Percentiles rank a stretch among this genome's conserved stretches.
These are phyloP conservation scores for Dactylellina leptospora DNA, from an alignment of 2,329 filamentous ascomycete genomes.

Conservation along the genomic window DNA sequence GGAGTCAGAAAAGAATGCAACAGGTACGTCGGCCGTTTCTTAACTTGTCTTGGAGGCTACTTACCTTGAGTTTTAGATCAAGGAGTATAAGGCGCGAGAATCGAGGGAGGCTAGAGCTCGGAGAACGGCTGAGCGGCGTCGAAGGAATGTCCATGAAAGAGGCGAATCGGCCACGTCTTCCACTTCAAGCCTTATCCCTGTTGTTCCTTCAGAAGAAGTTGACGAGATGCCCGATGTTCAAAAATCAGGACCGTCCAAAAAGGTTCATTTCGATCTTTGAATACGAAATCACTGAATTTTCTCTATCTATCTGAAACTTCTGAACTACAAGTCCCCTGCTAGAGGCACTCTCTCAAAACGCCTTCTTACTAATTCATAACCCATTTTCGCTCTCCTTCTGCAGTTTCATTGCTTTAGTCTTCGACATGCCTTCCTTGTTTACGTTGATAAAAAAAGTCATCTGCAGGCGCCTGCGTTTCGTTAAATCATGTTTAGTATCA, in stretches of 20 bases:
- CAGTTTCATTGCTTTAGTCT: too few species aligned
- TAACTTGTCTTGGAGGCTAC: neutral
- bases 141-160: slow-evolving; percentile 54
- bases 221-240: slow-evolving; percentile 52
- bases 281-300: neutral
- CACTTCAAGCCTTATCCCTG: slow-evolving; percentile 20
- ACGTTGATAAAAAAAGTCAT: too few species aligned
- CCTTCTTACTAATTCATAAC: too few species aligned
- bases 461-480: too few species aligned
- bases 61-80: slow-evolving; percentile 44
- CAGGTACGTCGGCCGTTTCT: slow-evolving; percentile 52
- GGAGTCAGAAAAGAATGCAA: slow-evolving; percentile 56
- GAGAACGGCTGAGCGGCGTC: slow-evolving; percentile 54
- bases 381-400: too few species aligned
- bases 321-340: too few species aligned
- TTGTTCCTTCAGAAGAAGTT: slow-evolving; percentile 14
- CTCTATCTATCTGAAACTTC: neutral
- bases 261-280: slow-evolving; percentile 54
- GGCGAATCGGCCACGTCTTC: slow-evolving; percentile 40
- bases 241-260: slow-evolving; percentile 32
- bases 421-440: too few species aligned
- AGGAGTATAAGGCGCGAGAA: slow-evolving; percentile 56
- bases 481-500: neutral
- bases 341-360: too few species aligned
- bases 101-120: slow-evolving; percentile 56